Evolutionary conservation across 805 yeast genomes (phyloP).

Genomic region (Pichia gijzeniarum): DNA sequence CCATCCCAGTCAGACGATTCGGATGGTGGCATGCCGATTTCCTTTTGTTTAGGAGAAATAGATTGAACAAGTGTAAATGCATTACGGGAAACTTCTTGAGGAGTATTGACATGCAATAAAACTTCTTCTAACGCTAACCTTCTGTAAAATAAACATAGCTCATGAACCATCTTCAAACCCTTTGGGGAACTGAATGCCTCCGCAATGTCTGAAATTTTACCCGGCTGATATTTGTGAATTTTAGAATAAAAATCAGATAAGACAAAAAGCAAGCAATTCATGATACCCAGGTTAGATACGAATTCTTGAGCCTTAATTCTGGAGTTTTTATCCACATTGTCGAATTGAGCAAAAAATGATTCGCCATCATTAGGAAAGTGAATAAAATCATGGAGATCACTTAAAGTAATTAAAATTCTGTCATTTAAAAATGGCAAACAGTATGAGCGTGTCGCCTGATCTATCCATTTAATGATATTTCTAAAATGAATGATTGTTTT

Average conservation of each 20-base stretch:
- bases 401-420: conserved; percentile 14
- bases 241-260: conserved; percentile 49
- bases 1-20: conserved; percentile 34
- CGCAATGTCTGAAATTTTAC: conserved; percentile 36
- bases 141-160: conserved; percentile 41
- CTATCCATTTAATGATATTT: conserved; percentile 50
- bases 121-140: conserved; percentile 55
- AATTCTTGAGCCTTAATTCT: conserved; percentile 28
- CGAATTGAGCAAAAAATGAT: conserved; percentile 35
- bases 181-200: conserved; percentile 34
- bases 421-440: conserved; percentile 29
- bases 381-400: conserved; percentile 22
- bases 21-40: conserved; percentile 36
- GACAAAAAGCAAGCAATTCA: conserved; percentile 43
- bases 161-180: conserved; percentile 37
- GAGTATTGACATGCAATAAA: conserved; percentile 41
- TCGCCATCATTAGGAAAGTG: conserved; percentile 23
- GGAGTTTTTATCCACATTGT: conserved; percentile 19
- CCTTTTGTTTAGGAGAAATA: conserved; percentile 37
- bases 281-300: conserved; percentile 31
- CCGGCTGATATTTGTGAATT: conserved; percentile 44
- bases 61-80: conserved; percentile 30
- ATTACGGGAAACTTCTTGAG: conserved; percentile 39
- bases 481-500: conserved; percentile 46
- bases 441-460: conserved; percentile 47